A percentile compares a stretch with the other conserved stretches of the same genome.
These are phyloP conservation scores for Suhomyces bokatorum DNA, from an alignment of 1,139 yeast genomes.

Conservation along the genomic window DNA sequence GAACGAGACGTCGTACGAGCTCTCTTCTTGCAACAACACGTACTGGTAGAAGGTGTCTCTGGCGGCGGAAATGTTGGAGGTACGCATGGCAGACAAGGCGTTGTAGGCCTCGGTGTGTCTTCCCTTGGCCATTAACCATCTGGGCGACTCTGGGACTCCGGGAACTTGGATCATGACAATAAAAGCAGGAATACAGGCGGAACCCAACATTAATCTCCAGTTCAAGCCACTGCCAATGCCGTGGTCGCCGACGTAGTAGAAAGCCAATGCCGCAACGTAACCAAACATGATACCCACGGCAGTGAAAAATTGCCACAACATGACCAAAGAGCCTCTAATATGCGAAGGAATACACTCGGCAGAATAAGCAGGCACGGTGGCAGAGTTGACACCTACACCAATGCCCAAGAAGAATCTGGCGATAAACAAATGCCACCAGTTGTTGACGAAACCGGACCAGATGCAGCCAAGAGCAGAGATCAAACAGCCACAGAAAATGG, in stretches of 20 bases:
- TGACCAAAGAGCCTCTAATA: constrained; percentile 77
- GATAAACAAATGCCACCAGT: constrained; percentile 74
- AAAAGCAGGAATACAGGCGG: constrained; percentile 73
- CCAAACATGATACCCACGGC: constrained; percentile 87
- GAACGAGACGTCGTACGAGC: constrained; percentile 56
- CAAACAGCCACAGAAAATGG: constrained; percentile 66
- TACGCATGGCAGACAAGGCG: constrained; percentile 21
- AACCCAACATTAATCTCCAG: constrained; percentile 83
- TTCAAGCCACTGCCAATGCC: constrained; percentile 43
- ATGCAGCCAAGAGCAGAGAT: constrained; percentile 68
- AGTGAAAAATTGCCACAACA: constrained; percentile 90
- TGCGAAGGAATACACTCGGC: constrained; percentile 80
- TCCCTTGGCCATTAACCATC: constrained; percentile 33
- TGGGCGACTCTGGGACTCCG: constrained; percentile 37
- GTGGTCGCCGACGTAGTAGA: constrained; percentile 32
- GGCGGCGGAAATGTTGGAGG: constrained; percentile 25
- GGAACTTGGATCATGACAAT: constrained; percentile 68
- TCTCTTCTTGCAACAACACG: constrained; percentile 57
- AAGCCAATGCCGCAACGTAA: constrained; percentile 68
- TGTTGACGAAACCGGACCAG: constrained; percentile 74
- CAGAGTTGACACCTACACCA: constrained; percentile 79
- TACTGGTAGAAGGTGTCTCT: constrained; percentile 31
- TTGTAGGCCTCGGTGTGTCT: constrained; percentile 27
- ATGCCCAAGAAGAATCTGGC: constrained; percentile 73
- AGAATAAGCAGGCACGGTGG: constrained; percentile 79